phyloP scores from a whole-genome alignment of 306 rosid genomes.

The Luffa aegyptiaca region DNA sequence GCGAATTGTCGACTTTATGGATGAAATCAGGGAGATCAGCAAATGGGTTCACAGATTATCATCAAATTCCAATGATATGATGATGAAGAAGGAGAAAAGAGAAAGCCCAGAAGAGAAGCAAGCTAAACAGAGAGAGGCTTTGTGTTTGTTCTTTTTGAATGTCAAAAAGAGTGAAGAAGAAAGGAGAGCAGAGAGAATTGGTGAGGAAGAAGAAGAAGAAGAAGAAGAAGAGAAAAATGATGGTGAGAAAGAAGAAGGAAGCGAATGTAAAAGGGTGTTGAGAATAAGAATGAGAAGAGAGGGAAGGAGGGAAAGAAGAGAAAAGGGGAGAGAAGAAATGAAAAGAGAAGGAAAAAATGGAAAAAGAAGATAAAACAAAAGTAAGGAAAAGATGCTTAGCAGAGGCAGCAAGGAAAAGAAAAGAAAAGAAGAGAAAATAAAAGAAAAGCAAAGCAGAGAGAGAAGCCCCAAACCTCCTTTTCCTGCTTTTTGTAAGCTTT shows the following conservation, averaged over 20 bases:
- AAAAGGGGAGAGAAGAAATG: constrained; percentile 8
- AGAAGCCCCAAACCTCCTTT: constrained; percentile 29
- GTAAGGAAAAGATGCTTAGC: constrained; percentile 75
- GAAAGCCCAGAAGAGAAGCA: neutral
- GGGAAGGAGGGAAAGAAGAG: constrained; percentile 22
- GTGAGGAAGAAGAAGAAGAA: neutral
- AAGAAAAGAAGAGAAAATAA: constrained; percentile 64
- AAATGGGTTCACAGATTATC: constrained; percentile 15
- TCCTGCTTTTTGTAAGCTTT: constrained; percentile 50
- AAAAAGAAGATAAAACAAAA: constrained; percentile 24
- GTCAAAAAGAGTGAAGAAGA: neutral
- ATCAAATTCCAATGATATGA: constrained; percentile 7
- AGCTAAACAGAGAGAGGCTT: constrained; percentile 9
- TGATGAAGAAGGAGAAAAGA: constrained; percentile 2
- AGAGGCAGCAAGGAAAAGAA: constrained; percentile 70
- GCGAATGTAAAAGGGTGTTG: neutral
- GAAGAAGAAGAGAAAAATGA: neutral
- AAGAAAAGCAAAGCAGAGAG: constrained; percentile 15
- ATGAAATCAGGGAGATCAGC: constrained; percentile 9
- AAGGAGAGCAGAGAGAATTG: neutral
- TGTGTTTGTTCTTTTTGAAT: neutral
- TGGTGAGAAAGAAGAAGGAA: neutral
- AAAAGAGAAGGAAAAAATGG: constrained; percentile 19
- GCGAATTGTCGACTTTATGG: neutral
- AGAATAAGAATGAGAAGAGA: constrained; percentile 14